Conservation (phyloP, 1,284 basidiomycete genomes). For the Hemileia vastatrix region DNA sequence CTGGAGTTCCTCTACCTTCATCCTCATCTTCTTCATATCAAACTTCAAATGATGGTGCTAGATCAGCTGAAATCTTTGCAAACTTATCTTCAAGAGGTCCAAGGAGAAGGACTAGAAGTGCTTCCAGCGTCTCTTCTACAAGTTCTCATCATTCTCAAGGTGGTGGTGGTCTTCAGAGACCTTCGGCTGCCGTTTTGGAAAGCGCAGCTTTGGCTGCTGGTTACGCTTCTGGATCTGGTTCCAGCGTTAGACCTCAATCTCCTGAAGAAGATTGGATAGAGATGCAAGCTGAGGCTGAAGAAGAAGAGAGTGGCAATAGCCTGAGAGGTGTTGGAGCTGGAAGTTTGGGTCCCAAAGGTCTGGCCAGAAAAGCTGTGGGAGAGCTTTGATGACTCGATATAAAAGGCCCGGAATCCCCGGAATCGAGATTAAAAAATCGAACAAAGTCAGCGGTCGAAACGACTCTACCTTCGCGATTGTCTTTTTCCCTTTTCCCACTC, state of each 20-base stretch:
- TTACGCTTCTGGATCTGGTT: not conserved
- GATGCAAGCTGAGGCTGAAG: not conserved
- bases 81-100: not conserved
- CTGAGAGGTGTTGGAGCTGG: too few relatives aligned
- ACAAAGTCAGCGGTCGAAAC: too few relatives aligned
- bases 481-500: too few relatives aligned
- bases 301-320: not conserved
- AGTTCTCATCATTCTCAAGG: not conserved
- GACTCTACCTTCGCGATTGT: too few relatives aligned
- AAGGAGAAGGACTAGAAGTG: not conserved
- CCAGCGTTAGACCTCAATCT: not conserved
- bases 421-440: too few relatives aligned
- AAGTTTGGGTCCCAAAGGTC: too few relatives aligned
- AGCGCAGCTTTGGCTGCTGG: not conserved
- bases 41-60: not conserved
- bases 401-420: too few relatives aligned
- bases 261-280: not conserved
- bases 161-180: not conserved
- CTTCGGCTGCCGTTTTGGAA: not conserved
- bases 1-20: not conserved
- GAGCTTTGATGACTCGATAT: not conserved
- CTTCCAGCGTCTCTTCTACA: not conserved
- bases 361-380: not conserved
- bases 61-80: not conserved
- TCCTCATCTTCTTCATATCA: not conserved